These are phyloP conservation scores for Scheffersomyces illinoinensis DNA, from an alignment of 1,139 yeast species.

Conservation along the genomic window DNA sequence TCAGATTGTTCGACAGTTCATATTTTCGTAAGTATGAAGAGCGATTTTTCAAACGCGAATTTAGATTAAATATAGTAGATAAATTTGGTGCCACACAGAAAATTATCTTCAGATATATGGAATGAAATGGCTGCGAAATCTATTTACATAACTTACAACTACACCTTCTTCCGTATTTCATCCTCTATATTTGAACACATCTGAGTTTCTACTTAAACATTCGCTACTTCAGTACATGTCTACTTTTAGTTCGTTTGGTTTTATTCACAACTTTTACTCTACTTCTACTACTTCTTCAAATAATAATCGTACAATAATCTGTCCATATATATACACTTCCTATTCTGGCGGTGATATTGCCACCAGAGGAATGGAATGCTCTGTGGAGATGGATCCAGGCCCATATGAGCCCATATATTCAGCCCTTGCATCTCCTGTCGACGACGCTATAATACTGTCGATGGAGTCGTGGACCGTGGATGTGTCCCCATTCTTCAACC, in stretches of 20 bases:
- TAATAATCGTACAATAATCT: not conserved
- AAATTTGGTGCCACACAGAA: too few species aligned
- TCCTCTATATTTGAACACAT: too few species aligned
- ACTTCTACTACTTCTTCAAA: not conserved
- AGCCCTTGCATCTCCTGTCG: not conserved
- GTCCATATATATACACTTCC: not conserved
- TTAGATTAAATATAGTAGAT: not conserved
- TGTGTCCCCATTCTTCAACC: constrained; percentile 9
- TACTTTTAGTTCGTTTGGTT: too few species aligned
- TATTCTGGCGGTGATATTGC: constrained; percentile 44
- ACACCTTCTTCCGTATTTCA: too few species aligned
- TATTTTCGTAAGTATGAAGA: not conserved
- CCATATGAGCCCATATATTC: constrained; percentile 3
- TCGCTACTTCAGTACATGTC: too few species aligned
- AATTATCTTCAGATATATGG: too few species aligned
- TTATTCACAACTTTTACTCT: not conserved
- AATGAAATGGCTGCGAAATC: too few species aligned
- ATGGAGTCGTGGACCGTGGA: constrained; percentile 8
- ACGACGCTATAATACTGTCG: constrained; percentile 7
- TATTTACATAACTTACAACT: too few species aligned
- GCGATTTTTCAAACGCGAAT: not conserved
- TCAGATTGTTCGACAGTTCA: not conserved
- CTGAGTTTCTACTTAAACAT: too few species aligned
- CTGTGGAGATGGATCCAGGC: constrained; percentile 2
- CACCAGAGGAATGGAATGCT: constrained; percentile 27